These are phyloP conservation scores for Lanmaoa rubissima DNA, from an alignment of 768 basidiomycete genomes.

Conservation along the genomic window DNA sequence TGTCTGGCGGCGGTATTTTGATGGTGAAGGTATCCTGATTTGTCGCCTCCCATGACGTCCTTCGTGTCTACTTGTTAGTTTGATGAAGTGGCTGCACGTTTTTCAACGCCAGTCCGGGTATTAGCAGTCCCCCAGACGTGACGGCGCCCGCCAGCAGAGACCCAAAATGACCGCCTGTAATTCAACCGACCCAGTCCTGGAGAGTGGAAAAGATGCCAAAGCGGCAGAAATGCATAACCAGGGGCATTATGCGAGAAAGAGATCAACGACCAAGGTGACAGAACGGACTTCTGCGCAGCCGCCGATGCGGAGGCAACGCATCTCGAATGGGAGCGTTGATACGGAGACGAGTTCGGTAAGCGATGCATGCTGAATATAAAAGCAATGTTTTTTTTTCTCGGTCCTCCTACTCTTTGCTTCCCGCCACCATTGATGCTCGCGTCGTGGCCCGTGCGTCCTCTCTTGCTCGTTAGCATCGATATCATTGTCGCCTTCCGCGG, in stretches of 20 bases:
- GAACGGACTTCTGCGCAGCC: slow-evolving; percentile 6
- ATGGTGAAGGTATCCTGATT: not conserved
- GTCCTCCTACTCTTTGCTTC: not conserved
- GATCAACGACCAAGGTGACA: not conserved
- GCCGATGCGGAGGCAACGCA: slow-evolving; percentile 2
- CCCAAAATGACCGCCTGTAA: not conserved
- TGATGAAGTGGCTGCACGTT: not conserved
- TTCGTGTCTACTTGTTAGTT: not conserved
- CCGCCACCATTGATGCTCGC: not conserved
- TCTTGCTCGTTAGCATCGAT: not conserved
- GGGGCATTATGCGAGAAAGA: not conserved
- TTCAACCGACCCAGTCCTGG: not conserved
- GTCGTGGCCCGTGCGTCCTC: not conserved
- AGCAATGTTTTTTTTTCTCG: not conserved
- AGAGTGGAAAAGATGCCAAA: not conserved
- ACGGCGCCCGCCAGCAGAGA: not conserved
- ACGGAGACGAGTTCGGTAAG: not conserved
- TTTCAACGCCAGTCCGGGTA: not conserved
- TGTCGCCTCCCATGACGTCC: too few species aligned
- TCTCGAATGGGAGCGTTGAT: not conserved
- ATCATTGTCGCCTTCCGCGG: not conserved
- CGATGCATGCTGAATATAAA: slow-evolving; percentile 8
- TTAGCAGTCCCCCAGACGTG: too few species aligned
- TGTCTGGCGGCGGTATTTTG: not conserved
- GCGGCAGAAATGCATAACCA: not conserved